Evolutionary conservation across 495 filamentous ascomycete species (phyloP).

Genomic region (Lophiostoma macrostomum): DNA sequence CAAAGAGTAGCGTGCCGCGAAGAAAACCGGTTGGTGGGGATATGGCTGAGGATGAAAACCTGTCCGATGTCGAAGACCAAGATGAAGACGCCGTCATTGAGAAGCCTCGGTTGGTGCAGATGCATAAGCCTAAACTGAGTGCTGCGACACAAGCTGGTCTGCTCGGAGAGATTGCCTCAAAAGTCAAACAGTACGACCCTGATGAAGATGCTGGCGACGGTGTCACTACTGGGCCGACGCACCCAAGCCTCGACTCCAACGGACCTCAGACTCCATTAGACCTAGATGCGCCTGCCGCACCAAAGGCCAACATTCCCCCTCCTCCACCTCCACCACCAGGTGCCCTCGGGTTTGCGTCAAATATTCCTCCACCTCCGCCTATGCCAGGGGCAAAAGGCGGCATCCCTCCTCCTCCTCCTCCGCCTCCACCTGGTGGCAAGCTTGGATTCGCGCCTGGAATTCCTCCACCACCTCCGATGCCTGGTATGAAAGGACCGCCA

Average conservation of each 20-base stretch:
- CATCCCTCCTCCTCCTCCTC: conserved; percentile 50
- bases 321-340: conserved; percentile 50
- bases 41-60: conserved; percentile 38
- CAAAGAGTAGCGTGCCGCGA: conserved; percentile 44
- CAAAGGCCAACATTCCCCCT: conserved; percentile 45
- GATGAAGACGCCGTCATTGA: conserved; percentile 43
- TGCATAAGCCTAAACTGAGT: conserved; percentile 69
- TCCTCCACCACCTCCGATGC: conserved; percentile 42
- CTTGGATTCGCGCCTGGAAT: conserved; percentile 44
- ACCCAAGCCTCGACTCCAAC: conserved; percentile 70
- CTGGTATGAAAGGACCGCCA: no score
- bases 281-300: conserved; percentile 54
- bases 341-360: conserved; percentile 40
- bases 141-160: conserved; percentile 69
- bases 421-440: conserved; percentile 48
- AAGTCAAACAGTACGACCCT: conserved; percentile 70
- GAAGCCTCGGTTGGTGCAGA: conserved; percentile 44
- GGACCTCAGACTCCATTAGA: conserved; percentile 69
- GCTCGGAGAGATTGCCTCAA: conserved; percentile 75
- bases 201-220: conserved; percentile 68
- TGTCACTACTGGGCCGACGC: conserved; percentile 72
- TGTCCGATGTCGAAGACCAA: conserved; percentile 39
- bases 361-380: conserved; percentile 50
- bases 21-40: conserved; percentile 38
- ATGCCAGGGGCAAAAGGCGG: conserved; percentile 48